Evolutionary conservation across 148 eudicot species (phyloP).

Genomic region (Gaultheria prostrata): DNA sequence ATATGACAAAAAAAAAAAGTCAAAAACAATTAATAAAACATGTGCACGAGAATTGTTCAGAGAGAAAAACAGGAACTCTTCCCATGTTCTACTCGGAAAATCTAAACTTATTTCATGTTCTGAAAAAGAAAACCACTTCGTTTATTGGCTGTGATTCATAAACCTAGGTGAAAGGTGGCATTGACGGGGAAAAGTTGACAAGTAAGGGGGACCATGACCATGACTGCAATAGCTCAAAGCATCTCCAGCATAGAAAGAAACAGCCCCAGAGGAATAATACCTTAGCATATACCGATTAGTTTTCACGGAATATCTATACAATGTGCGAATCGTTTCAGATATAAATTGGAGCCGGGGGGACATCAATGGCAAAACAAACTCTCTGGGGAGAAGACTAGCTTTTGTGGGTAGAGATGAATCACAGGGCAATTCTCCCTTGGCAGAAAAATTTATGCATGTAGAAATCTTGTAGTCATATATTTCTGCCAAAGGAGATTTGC

Average conservation of each 20-base stretch:
- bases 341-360: background rate
- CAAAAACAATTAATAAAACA: too few species aligned
- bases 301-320: conserved; percentile 20
- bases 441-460: conserved; percentile 3
- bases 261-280: conserved; percentile 16
- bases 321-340: conserved; percentile 11
- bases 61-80: too few species aligned
- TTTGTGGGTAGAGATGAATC: conserved; percentile 21
- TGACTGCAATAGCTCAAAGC: conserved; percentile 17
- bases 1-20: too few species aligned
- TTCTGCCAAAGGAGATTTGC: conserved; percentile 30
- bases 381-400: background rate
- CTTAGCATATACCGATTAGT: conserved; percentile 22
- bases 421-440: conserved; percentile 37
- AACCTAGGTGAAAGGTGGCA: background rate
- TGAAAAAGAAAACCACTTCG: background rate
- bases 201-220: conserved; percentile 1
- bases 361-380: conserved; percentile 8
- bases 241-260: conserved; percentile 10
- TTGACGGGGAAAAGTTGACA: background rate
- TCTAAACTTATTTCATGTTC: too few species aligned
- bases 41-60: too few species aligned
- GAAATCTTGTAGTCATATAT: background rate
- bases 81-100: too few species aligned
- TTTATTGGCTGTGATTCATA: background rate